Base-by-base conservation (phyloP, 2,329 filamentous ascomycete genomes). In the Orbilia javanica region DNA sequence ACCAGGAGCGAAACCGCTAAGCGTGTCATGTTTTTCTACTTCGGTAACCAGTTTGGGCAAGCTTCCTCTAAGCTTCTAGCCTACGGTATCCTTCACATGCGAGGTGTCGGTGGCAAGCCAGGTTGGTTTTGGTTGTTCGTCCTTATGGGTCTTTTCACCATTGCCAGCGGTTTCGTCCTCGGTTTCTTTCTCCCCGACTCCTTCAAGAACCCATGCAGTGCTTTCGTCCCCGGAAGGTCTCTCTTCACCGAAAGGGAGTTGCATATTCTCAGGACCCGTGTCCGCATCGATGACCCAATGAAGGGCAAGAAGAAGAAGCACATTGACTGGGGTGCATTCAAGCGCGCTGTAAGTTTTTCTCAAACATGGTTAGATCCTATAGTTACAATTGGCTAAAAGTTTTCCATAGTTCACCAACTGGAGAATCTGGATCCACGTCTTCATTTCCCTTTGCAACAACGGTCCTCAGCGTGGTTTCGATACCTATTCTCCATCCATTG, bases 111-210 rank as follows among this genome's bases (percentile, higher is more conserved):
- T 0, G 86, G 85, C 5, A 83, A 86, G 67, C 81, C 86, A 0
- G 88, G 88, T n/a, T 89, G 88, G 88, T 86, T 87, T 79, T 89
- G 88, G 88, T 83, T 89, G 1, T 89, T 89, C 79, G 81, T 83
- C 10, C 82, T 88, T 29, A 88, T 88, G 84, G 88, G 87, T 0
- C 81, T 83, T 13, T 88, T 89, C 79, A 88, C 87, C n/a, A 81
- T 88, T 10, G 69, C 85, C 11, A 82, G 83, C 27, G 85, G 86
- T 31, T 81, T 86, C 70, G 74, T 87, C 25, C 82, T 86, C 2
- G 85, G 86, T 3, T 84, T 85, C 63, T 84, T 83, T 63, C 83
- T 87, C 22, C 86, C 86, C 1, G 85, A 87, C 80, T 85, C 84
- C 0, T 86, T 87, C 80, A 82, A 81, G 75, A 84, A 85, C 48